Percentiles rank a stretch among this genome's conserved stretches.
Evolutionary conservation across 192 early-diverging fungal genomes (phyloP).

Genomic region (Entomortierella chlamydospora): DNA sequence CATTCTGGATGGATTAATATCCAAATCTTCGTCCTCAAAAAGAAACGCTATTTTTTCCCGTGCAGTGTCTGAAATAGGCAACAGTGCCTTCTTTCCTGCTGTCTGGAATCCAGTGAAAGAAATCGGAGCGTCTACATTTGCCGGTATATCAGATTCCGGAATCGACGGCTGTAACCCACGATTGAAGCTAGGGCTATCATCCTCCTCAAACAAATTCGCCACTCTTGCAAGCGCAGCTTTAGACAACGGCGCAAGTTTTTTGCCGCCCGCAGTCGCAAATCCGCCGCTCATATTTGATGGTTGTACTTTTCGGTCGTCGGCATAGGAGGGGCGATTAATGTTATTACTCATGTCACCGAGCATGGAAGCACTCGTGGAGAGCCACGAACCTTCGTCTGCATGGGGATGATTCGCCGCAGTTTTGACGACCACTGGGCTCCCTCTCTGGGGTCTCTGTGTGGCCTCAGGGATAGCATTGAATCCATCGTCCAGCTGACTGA

Average conservation of each 20-base stretch:
- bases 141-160: not conserved
- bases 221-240: constrained; percentile 16
- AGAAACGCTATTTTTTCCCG: constrained; percentile 10
- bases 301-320: not conserved
- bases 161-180: no score
- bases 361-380: constrained; percentile 12
- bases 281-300: not conserved
- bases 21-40: constrained; percentile 9
- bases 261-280: constrained; percentile 27
- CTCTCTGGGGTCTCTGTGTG: not conserved
- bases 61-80: constrained; percentile 13
- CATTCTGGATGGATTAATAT: not conserved
- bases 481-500: constrained; percentile 39
- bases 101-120: constrained; percentile 11
- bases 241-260: constrained; percentile 12
- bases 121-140: not conserved
- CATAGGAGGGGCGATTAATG: not conserved
- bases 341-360: not conserved
- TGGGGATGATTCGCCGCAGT: not conserved
- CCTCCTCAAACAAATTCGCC: constrained; percentile 12
- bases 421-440: not conserved
- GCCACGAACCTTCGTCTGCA: not conserved
- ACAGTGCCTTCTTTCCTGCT: not conserved
- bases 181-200: not conserved
- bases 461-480: constrained; percentile 19